Base-by-base conservation (phyloP, 2,329 filamentous ascomycete species). In the Helotiales sp. region DNA sequence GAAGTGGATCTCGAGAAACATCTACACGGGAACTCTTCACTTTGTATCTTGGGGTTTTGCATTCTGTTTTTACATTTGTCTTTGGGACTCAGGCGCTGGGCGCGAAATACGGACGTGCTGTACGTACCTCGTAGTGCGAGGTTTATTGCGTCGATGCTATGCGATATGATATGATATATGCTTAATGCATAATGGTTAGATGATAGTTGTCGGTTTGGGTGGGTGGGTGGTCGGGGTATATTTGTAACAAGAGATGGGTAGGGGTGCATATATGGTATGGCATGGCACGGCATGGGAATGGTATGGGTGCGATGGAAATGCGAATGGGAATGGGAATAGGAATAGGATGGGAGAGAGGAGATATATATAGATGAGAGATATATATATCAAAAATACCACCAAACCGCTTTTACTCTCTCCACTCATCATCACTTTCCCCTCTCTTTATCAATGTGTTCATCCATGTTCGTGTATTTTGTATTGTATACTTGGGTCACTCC, bases 101-200 rank as follows among this genome's bases (percentile, higher is more conserved):
- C 54, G 54, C 54, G 40, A 2, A 34, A 26, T 15, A 5, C 10
- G 47, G 10, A 34, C 26, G 10, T 11, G 11, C 15, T 11, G n/a
- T 43, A 15, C n/a, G 40, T 10, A 20, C 30, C 32, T 24, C 30
- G 54, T 37, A 55, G 52, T 37, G 30, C 30, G 54, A 37, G 54
- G n/a, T 50, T 40, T 17, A 55, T 22, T 15, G 54, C 30, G n/a
- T n/a, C n/a, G 13, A 57, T 34, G 30, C 17, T 22, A 57, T 40
- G 32, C 30, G 30, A 57, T 57, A 15, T 15, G 30, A 34, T 37
- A 57, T 37, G 32, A 22, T 24, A 40, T 24, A 57, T 57, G 54
- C 54, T 57, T 57, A 57, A 57, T 57, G 54, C 54, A 57, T 57
- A 57, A 57, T 57, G 54, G 54, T 7, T 57, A 24, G 30, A 57